Base-by-base conservation (phyloP, 306 rosid genomes). In the Prinsepia uniflora region DNA sequence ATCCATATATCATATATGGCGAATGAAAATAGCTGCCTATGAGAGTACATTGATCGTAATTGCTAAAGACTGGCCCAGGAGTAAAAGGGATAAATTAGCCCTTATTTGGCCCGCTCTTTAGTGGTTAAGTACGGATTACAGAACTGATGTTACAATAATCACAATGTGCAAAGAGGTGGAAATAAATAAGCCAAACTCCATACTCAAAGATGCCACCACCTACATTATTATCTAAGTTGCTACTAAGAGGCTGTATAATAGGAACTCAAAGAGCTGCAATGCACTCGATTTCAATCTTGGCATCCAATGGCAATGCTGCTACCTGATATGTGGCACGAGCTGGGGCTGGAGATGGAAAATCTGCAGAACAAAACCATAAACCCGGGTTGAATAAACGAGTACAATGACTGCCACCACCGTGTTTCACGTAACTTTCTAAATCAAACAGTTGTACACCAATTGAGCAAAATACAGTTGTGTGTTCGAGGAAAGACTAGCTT, bases 261-360 rank as follows among this genome's bases (percentile, higher is more conserved):
- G 18, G 34, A 68, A 61, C 19, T 84, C 74, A 88, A 56, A 90
- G 76, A 17, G 92, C 76, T 71, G 96, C 98, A 50, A 94, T 84
- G 80, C 96, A 94, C 86, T 94, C 98, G 11, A 94, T 88, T 83
- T 94, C 98, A 59, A 94, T 89, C 92, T 87, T 94, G 20, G 97
- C 98, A 69, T 88, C 94, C 84, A 90, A 70, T 5, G 98, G 98
- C 82, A 94, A 84, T 12, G 89, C 90, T 4, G 97, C 98, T 56
- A 90, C 98, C 77, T 90, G 92, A 81, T 82, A 94, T 0, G 96
- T 94, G 22, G 98, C 76, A 9, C 98, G 97, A 39, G 98, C 97
- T 0, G 98, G 98, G 15, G 96, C 86, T 7, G 96, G 94, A 2
- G 90, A 80, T 48, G 90, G 80, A 63, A 94, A 94, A 72, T 87